Conservation (phyloP, 345 rosid genomes). For the Trapa bicornis region DNA sequence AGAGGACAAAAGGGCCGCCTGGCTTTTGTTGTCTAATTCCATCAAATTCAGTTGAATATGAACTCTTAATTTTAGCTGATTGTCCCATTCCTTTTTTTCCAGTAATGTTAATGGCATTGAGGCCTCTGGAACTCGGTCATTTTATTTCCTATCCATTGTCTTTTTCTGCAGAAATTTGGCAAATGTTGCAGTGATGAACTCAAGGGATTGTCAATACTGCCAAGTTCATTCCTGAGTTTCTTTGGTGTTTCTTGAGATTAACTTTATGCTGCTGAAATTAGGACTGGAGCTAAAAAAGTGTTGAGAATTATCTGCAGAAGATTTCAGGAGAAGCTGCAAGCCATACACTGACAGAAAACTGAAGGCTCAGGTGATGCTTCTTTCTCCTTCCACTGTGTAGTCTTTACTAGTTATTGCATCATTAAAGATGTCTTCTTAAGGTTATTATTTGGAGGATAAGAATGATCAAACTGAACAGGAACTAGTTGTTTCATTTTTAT, state of each 20-base stretch:
- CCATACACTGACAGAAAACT: background rate
- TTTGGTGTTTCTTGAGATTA: background rate
- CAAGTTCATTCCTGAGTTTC: background rate
- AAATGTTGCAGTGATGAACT: background rate
- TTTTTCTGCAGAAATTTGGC: background rate
- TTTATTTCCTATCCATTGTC: background rate
- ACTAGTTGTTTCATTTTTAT: background rate
- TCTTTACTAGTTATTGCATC: background rate
- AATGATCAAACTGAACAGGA: background rate
- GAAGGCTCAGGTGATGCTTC: slow-evolving; percentile 1
- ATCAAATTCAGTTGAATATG: background rate
- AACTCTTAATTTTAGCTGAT: background rate
- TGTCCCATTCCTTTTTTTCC: background rate
- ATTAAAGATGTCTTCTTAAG: background rate
- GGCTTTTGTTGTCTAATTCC: background rate
- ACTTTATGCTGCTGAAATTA: background rate
- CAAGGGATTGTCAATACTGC: background rate
- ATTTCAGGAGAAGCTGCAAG: background rate
- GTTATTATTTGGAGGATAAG: background rate
- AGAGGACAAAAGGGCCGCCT: background rate
- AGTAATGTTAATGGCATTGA: background rate
- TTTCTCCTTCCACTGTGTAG: background rate
- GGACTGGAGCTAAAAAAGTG: background rate
- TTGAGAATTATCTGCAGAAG: background rate
- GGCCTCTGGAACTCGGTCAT: background rate